Evolutionary conservation across 768 basidiomycete species (phyloP).

Genomic region (Kwoniella mangroviensis): DNA sequence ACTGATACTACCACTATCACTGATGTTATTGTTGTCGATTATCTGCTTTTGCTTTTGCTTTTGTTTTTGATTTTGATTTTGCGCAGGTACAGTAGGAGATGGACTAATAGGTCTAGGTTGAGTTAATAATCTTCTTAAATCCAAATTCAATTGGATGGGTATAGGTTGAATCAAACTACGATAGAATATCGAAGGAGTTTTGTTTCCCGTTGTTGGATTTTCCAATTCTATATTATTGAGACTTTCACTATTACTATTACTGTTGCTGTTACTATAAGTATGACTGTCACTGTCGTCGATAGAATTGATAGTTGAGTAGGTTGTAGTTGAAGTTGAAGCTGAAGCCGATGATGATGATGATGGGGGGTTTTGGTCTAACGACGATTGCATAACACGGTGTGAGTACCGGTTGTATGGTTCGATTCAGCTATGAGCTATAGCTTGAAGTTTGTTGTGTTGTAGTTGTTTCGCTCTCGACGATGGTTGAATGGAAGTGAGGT

Average conservation of each 20-base stretch:
- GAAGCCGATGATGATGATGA: no score
- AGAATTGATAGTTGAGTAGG: background rate
- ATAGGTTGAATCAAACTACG: conserved; percentile 4
- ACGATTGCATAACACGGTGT: conserved; percentile 14
- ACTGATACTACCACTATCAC: background rate
- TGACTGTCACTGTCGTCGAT: background rate
- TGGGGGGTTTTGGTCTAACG: background rate
- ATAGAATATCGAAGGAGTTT: conserved; percentile 16
- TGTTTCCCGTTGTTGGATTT: background rate
- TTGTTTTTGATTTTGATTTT: background rate
- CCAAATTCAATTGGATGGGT: background rate
- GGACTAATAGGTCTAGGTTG: background rate
- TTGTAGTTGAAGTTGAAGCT: background rate
- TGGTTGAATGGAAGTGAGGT: conserved; percentile 1
- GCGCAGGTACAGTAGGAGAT: background rate
- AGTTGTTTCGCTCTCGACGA: background rate
- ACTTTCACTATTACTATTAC: background rate
- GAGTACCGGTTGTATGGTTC: background rate
- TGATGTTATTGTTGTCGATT: background rate
- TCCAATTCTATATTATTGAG: background rate
- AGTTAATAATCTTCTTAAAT: conserved; percentile 1
- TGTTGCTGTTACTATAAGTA: background rate
- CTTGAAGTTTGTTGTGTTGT: background rate
- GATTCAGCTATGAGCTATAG: background rate
- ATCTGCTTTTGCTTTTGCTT: background rate